Evolutionary conservation across 179 eudicot species (phyloP).

Genomic region (Amaranthus tricolor): DNA sequence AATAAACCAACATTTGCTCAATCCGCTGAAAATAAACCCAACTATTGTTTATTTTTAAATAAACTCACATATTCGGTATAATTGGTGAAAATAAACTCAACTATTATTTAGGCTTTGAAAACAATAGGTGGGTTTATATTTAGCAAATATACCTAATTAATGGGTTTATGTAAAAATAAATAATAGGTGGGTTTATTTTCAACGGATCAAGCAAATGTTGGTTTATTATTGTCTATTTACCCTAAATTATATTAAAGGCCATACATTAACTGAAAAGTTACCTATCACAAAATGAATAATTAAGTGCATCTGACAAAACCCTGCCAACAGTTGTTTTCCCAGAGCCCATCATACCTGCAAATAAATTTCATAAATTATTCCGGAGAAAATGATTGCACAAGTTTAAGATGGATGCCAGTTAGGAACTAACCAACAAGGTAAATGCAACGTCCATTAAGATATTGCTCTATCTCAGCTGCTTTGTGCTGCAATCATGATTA

Average conservation of each 20-base stretch:
- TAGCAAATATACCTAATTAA: too few species aligned
- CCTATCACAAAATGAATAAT: conserved; percentile 86
- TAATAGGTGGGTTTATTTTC: too few species aligned
- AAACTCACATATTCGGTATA: too few species aligned
- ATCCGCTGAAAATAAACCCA: too few species aligned
- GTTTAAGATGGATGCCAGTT: background rate
- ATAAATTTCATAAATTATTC: conserved; percentile 3
- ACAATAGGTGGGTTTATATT: too few species aligned
- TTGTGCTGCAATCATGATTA: conserved; percentile 55
- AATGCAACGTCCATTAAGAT: conserved; percentile 67
- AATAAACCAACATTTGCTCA: too few species aligned
- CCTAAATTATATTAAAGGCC: background rate
- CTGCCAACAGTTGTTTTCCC: conserved; percentile 94
- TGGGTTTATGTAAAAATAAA: too few species aligned
- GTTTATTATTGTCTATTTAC: too few species aligned
- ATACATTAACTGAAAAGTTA: conserved; percentile 15
- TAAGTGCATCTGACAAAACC: conserved; percentile 71
- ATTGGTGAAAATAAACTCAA: too few species aligned
- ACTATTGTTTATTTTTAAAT: too few species aligned
- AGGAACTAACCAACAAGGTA: conserved; percentile 90
- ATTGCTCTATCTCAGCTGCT: conserved; percentile 57
- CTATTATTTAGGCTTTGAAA: too few species aligned
- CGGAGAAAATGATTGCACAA: background rate
- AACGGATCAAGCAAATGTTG: too few species aligned
- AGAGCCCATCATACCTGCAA: conserved; percentile 99